Base-by-base conservation (phyloP, 768 basidiomycete genomes). In the Podaxis sp. region DNA sequence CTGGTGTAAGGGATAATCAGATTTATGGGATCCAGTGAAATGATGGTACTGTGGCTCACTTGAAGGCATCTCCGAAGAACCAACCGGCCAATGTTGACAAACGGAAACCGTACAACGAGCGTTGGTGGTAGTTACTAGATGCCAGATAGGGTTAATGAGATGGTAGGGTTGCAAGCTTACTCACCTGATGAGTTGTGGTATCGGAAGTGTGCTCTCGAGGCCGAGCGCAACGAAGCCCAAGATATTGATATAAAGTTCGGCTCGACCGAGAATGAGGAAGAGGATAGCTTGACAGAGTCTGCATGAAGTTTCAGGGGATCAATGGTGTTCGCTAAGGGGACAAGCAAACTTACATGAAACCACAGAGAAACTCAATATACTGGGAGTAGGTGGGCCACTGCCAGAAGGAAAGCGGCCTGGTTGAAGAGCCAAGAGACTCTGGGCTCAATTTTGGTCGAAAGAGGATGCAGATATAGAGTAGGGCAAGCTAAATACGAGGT, bases 61-160 rank as follows among this genome's bases (percentile, higher is more conserved):
- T 95, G 84, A 91, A 94, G 17, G 85, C 74, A 74, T 95, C 93
- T 66, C 93, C 93, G 63, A 89, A 91, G 51, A 85, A 76, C 93
- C 93, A 94, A 33, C 93, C 93, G 38, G 93, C 69, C 54, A 95
- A 74, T 2, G 93, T 95, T 6, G 91, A 91, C 74, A 85, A 82
- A 37, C 92, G 85, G 75, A 95, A 95, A 38, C 93, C 93, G 74
- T 93, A 93, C 52, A 95, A 73, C 2, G 93, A 93, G 46, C 84
- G 84, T 68, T 87, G 89, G 58, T 85, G 86, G 72, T 88, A 89
- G 68, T 95, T 95, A 69, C 93, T 94, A 69, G 30, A 58, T 11
- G 30, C 22, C 17, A 56, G 24, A 22, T n/a, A 38, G 17, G 60
- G 63, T 15, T 30, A 51, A 24, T 61, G 30, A 59, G 60, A 53